phyloP scores from a whole-genome alignment of 768 basidiomycete genomes.

The Candolleomyces aberdarensis region DNA sequence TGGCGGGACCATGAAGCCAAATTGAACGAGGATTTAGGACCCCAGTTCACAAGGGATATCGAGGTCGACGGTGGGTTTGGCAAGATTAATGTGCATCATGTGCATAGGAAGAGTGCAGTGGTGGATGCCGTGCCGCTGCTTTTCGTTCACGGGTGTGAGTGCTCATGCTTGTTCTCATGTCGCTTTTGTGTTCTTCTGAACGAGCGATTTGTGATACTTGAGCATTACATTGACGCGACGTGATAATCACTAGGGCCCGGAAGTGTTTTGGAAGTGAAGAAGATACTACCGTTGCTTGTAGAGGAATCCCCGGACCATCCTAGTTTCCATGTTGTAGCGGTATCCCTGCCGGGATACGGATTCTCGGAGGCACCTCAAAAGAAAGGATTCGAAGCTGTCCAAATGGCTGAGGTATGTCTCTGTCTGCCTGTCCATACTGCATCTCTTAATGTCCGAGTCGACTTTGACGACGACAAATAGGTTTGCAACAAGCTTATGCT shows the following conservation, averaged over 20 bases:
- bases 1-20: conserved; percentile 49
- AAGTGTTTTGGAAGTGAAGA: conserved; percentile 52
- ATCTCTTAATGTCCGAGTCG: too few relatives aligned
- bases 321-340: conserved; percentile 59
- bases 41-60: conserved; percentile 54
- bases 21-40: conserved; percentile 43
- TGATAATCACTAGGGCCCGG: conserved; percentile 51
- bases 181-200: too few relatives aligned
- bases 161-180: not conserved
- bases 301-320: conserved; percentile 41
- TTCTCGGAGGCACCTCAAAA: conserved; percentile 56
- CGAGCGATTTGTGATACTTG: too few relatives aligned
- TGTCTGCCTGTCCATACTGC: conserved; percentile 29
- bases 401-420: conserved; percentile 38
- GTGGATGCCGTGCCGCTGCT: conserved; percentile 39
- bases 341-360: conserved; percentile 59
- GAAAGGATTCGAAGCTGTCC: conserved; percentile 41
- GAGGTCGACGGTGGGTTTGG: conserved; percentile 41
- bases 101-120: conserved; percentile 46
- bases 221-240: too few relatives aligned
- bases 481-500: too few relatives aligned
- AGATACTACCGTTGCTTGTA: conserved; percentile 53
- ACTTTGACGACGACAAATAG: too few relatives aligned
- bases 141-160: conserved; percentile 49
- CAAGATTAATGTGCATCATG: conserved; percentile 47